Evolutionary conservation across 116 monocot species (phyloP), one percentile per base, ranked within the genome.

Genomic region (Dioscorea cayenensis): DNA sequence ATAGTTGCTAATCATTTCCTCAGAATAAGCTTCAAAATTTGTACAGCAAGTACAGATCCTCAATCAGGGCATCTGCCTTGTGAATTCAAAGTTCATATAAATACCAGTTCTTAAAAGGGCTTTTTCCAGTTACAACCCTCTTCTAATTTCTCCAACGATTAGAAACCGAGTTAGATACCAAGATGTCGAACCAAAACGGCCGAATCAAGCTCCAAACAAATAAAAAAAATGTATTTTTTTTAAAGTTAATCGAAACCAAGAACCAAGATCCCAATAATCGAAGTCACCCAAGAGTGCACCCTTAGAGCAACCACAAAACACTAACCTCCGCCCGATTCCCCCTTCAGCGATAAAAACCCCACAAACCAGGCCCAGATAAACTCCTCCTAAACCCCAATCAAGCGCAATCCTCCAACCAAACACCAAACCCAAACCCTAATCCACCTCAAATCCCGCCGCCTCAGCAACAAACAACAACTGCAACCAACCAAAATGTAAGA

Each of bases 1-100:
- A 62, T 62, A 23, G 62, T 43, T 79, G 69, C 70, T 2, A 55
- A 55, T 55, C 16, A 55, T 55, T n/a, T n/a, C 17, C 55, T 55
- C 17, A 16, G 19, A 18, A 16, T 55, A 55, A n/a, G 55, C 5
- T 55, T 18, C n/a, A 55, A n/a, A n/a, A 55, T n/a, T 14, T 55
- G 55, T 55, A n/a, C 10, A 55, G n/a, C n/a, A 5, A 55, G 55
- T 18, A n/a, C n/a, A 5, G n/a, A 55, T 55, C n/a, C 55, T 18
- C 12, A 43, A 16, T 16, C 19, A 3, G 18, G 2, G 17, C 19
- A 8, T 55, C 1, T 55, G 55, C 55, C n/a, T 55, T 55, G 18
- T 55, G 55, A 55, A 19, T 55, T 55, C 55, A 1, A 55, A 55
- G 1, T 18, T 55, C 18, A 5, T n/a, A 14, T 5, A 5, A 55